Evolutionary conservation across 164 flowering plant genomes (phyloP), one percentile per base, ranked within the genome.

Genomic region (Cinnamomum micranthum): DNA sequence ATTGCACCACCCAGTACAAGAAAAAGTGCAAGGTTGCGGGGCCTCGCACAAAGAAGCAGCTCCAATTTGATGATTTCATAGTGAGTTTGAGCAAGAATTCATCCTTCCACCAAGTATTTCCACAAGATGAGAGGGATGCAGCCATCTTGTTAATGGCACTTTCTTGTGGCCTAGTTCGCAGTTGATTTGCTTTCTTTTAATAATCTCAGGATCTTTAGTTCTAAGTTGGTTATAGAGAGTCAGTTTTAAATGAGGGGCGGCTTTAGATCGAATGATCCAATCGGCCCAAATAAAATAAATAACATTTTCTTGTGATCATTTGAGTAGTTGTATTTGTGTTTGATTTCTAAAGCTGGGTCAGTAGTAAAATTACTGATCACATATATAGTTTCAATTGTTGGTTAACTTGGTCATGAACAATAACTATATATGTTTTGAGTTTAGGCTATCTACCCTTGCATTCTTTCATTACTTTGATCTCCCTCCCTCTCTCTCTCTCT

Each of bases 121-220:
- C 97, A 20, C 92, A 88, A 71, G 99, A 93, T 66, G 98, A 94
- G 82, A 89, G 86, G 85, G 95, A 95, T 77, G 99, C 95, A 24
- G 99, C 99, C 1, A 86, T 95, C 73, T 84, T 95, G 60, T 88
- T 95, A 65, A 95, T 95, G 99, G 94, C 97, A 71, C 75, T 95
- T 50, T 95, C 99, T 25, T 89, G 79, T 80, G 97, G 94, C 52
- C 86, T 88, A 25, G 91, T 89, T 73, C 86, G 80, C 75, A 88
- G 90, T 64, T 90, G 85, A 92, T 70, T 69, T 72, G 64, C 33
- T 35, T 13, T 14, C 23, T 55, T 63, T 70, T 24, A 23, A 12
- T 52, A 68, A 24, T 58, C n/a, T 33, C 59, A 58, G 51, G n/a
- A 71, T 19, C 50, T 27, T 19, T 59, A 25, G 65, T 33, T 35